Evolutionary conservation across 2,329 filamentous ascomycete species (phyloP).

Genomic region (Trichoderma semiorbis): DNA sequence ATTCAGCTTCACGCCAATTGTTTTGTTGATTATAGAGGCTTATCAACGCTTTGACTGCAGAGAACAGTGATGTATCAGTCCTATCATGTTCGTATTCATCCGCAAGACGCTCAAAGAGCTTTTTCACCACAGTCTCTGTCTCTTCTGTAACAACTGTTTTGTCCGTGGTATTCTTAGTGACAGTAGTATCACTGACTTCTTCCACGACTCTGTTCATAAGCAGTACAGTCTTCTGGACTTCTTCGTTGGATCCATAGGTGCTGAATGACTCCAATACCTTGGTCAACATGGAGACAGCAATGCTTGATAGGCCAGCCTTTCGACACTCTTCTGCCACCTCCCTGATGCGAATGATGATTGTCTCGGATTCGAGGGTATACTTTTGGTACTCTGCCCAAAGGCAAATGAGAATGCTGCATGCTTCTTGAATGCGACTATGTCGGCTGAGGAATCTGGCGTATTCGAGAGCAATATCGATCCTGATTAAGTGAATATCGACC

Average conservation of each 20-base stretch:
- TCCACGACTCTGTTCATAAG: constrained; percentile 40
- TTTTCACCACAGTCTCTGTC: constrained; percentile 34
- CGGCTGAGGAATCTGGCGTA: constrained; percentile 35
- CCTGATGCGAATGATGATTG: constrained; percentile 34
- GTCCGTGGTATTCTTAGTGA: constrained; percentile 33
- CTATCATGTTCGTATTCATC: constrained; percentile 34
- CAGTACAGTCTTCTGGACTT: constrained; percentile 32
- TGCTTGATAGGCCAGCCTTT: constrained; percentile 32
- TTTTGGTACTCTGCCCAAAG: constrained; percentile 35
- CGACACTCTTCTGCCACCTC: constrained; percentile 35
- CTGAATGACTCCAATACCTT: constrained; percentile 41
- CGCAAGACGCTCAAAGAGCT: constrained; percentile 37
- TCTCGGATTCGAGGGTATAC: constrained; percentile 30
- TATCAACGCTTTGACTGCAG: constrained; percentile 33
- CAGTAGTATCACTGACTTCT: constrained; percentile 36
- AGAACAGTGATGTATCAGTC: constrained; percentile 34
- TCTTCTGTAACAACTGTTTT: constrained; percentile 26
- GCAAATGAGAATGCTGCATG: constrained; percentile 38
- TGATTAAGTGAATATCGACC: constrained; percentile 34
- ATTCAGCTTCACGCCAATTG: constrained; percentile 36
- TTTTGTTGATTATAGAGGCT: constrained; percentile 31
- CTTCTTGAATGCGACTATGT: constrained; percentile 34
- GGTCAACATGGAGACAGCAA: constrained; percentile 35
- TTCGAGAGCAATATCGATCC: constrained; percentile 38
- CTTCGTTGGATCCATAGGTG: constrained; percentile 31